A percentile compares a stretch with the other conserved stretches of the same genome.
These are phyloP conservation scores for Rhodotorula glutinis DNA, from an alignment of 1,284 basidiomycete genomes.

Conservation along the genomic window DNA sequence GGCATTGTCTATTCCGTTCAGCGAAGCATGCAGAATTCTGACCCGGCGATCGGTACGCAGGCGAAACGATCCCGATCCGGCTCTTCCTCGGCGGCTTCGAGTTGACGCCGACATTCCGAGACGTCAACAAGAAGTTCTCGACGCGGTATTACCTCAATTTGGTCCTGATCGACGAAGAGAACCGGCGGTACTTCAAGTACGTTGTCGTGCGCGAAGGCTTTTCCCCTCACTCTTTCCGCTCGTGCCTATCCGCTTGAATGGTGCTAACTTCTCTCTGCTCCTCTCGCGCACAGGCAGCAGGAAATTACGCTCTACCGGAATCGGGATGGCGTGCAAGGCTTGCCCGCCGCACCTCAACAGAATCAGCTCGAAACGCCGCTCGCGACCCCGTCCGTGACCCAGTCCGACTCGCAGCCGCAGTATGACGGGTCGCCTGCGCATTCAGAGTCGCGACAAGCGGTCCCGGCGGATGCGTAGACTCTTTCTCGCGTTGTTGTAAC, in stretches of 20 bases:
- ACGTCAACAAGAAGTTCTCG: constrained; percentile 99
- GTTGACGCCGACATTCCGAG: constrained; percentile 94
- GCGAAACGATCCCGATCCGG: constrained; percentile 96
- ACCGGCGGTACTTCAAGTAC: constrained; percentile 83
- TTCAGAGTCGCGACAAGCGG: not conserved
- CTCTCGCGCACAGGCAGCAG: constrained; percentile 38
- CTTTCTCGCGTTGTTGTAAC: too few species aligned
- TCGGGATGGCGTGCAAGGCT: constrained; percentile 9
- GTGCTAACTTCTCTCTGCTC: too few species aligned
- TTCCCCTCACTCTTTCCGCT: not conserved
- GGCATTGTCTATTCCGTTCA: too few species aligned
- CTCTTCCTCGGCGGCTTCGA: constrained; percentile 98
- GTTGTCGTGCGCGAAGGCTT: not conserved
- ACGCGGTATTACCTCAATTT: constrained; percentile 95
- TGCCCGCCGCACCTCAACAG: not conserved
- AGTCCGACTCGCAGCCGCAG: not conserved
- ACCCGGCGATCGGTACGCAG: constrained; percentile 50
- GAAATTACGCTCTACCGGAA: constrained; percentile 45
- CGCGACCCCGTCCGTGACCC: not conserved
- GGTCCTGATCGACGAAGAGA: constrained; percentile 93
- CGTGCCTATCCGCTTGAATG: too few species aligned
- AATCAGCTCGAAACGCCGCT: not conserved
- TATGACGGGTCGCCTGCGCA: not conserved
- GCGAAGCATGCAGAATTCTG: too few species aligned
- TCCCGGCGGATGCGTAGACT: not conserved